Conservation (phyloP, 2,329 filamentous ascomycete species). For the Epichloe festucae region DNA sequence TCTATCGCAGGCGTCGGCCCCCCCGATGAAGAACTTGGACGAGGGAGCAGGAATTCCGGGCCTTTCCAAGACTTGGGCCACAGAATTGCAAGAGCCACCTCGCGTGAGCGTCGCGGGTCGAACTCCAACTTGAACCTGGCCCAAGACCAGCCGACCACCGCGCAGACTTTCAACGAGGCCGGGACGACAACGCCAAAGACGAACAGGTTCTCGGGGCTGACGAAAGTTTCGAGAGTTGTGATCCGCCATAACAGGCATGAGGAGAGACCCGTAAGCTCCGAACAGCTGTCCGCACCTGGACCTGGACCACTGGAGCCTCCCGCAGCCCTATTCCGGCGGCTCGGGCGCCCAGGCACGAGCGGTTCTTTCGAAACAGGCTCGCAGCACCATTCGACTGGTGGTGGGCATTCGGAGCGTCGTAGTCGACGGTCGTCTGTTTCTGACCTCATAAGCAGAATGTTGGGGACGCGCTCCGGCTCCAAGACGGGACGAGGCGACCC, state of each 20-base stretch:
- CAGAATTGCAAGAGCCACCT: slow-evolving; percentile 24
- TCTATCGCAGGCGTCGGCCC: slow-evolving; percentile 23
- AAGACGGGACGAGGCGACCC: slow-evolving; percentile 7
- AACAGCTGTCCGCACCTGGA: slow-evolving; percentile 1
- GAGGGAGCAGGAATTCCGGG: slow-evolving; percentile 25
- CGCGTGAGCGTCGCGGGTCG: slow-evolving; percentile 16
- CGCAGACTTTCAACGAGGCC: not conserved
- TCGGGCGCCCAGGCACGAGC: slow-evolving; percentile 13
- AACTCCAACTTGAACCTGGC: slow-evolving; percentile 13
- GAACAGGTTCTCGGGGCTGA: slow-evolving; percentile 32
- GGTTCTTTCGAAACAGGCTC: slow-evolving; percentile 10
- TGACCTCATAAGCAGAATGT: slow-evolving; percentile 16
- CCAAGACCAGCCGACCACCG: not conserved
- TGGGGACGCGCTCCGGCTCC: slow-evolving; percentile 13
- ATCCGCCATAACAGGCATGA: not conserved
- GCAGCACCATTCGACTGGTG: slow-evolving; percentile 5
- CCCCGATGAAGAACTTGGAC: slow-evolving; percentile 23
- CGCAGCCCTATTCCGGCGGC: slow-evolving; percentile 4
- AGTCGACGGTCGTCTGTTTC: slow-evolving; percentile 17
- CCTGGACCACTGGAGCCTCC: slow-evolving; percentile 1
- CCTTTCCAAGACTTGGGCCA: slow-evolving; percentile 40
- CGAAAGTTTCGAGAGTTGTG: slow-evolving; percentile 13
- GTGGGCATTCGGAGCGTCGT: slow-evolving; percentile 10
- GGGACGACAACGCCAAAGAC: slow-evolving; percentile 16
- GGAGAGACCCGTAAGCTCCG: not conserved